Percentiles rank a stretch among this genome's conserved stretches.
Conservation (phyloP, 176 grass and related monocot genomes). For the Urochloa ruziziensis region DNA sequence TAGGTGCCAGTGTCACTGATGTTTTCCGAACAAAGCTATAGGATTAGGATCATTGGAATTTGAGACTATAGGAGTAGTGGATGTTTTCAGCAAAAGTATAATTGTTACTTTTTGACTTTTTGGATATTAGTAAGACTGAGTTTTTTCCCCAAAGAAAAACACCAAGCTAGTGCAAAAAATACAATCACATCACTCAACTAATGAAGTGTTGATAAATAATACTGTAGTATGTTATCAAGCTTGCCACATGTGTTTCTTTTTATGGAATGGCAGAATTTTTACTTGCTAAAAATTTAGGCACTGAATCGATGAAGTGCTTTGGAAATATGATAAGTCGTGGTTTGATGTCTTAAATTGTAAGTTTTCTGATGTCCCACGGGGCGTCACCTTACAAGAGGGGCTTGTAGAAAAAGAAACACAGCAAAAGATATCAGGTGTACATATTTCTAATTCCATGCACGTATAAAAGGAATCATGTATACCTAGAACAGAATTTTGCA, state of each 20-base stretch:
- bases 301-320: neutral
- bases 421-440: neutral
- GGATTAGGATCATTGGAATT: neutral
- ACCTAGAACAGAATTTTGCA: neutral
- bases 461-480: neutral
- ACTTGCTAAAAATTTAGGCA: neutral
- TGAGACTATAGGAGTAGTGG: neutral
- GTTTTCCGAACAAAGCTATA: neutral
- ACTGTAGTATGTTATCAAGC: neutral
- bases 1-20: neutral
- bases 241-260: neutral
- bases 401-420: neutral
- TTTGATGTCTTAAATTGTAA: neutral
- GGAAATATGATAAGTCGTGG: neutral
- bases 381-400: neutral
- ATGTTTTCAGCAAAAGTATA: neutral
- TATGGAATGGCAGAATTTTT: neutral
- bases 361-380: no score
- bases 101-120: neutral
- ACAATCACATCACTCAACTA: neutral
- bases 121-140: neutral
- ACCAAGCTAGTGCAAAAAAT: neutral
- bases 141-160: neutral
- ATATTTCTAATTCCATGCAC: neutral
- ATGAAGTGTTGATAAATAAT: neutral